Evolutionary conservation across 2,329 filamentous ascomycete genomes (phyloP), one percentile per base, ranked within the genome.

Genomic region (Cordyceps cateniannulata): DNA sequence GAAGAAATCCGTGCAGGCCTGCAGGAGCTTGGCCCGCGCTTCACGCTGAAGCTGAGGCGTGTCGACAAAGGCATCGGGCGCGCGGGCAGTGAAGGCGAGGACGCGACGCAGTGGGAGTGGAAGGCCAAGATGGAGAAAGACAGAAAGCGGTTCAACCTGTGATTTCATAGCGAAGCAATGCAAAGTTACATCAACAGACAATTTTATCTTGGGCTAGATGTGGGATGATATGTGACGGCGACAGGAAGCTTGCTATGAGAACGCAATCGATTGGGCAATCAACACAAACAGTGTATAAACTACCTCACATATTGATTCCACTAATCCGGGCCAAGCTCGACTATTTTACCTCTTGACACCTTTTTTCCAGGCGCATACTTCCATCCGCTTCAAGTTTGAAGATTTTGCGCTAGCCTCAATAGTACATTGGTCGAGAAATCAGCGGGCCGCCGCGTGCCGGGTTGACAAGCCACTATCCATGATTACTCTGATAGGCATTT

Each of bases 51-150:
- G 79, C 76, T 99, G 69, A 85, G 93, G 67, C 85, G 95, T 69
- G 87, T 98, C 48, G 93, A 98, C 72, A 93, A 92, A 75, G 93
- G 93, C 0, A 89, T 99, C 65, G 85, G 85, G 16, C 76, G 83
- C 60, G 85, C 85, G 8, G 85, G 85, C 20, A 87, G 85, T 67
- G 81, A 86, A 63, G 84, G 90, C 79, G 79, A 85, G 73, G 78
- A 88, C 73, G 91, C 91, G 42, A 84, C 91, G 66, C 90, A 96
- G 71, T 98, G 95, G 93, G 85, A 97, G 72, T 99, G 95, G 95
- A 96, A 96, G 77, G 89, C 90, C 12, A 86, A 87, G 71, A 96
- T 95, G 88, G 95, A 99, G 78, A 97, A 97, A 80, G 81, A 90
- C 70, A 83, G 95, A 69, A 98, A 93, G 66, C 87, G 91, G 72